These are phyloP conservation scores for Yamagishiella unicocca DNA, from an alignment of 139 green algal species.

Conservation along the genomic window DNA sequence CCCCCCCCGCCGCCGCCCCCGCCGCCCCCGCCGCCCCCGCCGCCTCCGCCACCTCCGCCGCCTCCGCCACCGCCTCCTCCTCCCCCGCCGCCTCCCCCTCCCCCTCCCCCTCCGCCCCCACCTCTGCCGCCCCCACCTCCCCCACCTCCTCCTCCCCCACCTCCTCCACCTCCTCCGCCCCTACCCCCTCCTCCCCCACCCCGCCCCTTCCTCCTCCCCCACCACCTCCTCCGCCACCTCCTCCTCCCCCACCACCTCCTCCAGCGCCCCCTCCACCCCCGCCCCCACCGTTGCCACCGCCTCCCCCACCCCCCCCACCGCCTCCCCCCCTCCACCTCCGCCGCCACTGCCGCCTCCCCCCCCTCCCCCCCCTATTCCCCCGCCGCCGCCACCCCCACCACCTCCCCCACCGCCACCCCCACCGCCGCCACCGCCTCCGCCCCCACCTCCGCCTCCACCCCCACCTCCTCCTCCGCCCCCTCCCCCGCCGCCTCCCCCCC, in stretches of 20 bases:
- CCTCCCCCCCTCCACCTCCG: not conserved
- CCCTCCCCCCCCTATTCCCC: too few species aligned
- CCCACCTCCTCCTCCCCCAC: too few species aligned
- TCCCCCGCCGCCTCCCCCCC: not conserved
- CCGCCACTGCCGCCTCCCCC: not conserved
- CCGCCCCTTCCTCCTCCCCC: not conserved
- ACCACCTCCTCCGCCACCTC: not conserved
- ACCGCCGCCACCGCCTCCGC: not conserved
- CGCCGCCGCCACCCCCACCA: not conserved
- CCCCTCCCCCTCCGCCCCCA: too few species aligned
- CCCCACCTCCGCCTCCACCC: not conserved
- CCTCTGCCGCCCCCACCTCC: too few species aligned
- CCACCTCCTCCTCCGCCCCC: not conserved
- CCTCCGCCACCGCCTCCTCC: too few species aligned
- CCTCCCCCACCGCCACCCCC: not conserved
- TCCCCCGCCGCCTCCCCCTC: too few species aligned
- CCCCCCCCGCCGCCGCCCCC: too few species aligned
- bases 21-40: too few species aligned
- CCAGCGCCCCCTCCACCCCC: not conserved
- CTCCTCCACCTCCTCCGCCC: not conserved
- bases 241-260: not conserved
- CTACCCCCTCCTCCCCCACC: not conserved
- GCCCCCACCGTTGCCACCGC: not conserved
- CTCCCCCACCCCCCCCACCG: not conserved
- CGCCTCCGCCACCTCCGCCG: too few species aligned